A percentile compares a stretch with the other conserved stretches of the same genome.
These are phyloP conservation scores for Kuraishia ogatae DNA, from an alignment of 805 yeast species.

Conservation along the genomic window DNA sequence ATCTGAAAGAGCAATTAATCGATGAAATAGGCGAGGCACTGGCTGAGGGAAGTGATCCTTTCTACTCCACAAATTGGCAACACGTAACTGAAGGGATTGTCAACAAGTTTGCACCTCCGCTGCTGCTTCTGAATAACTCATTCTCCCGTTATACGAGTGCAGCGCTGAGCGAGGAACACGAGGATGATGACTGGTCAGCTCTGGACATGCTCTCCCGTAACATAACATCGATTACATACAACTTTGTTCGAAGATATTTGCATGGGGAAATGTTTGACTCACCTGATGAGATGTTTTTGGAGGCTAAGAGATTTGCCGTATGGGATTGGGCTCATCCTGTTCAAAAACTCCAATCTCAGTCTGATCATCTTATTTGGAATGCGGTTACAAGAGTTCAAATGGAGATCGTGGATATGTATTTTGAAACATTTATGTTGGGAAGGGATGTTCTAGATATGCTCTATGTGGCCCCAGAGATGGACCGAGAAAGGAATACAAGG, in stretches of 20 bases:
- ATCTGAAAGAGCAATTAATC: constrained; percentile 25
- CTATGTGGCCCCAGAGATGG: constrained; percentile 7
- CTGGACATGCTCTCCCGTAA: constrained; percentile 17
- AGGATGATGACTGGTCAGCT: not conserved
- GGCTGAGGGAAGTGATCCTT: constrained; percentile 26
- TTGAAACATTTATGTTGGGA: constrained; percentile 25
- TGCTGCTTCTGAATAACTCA: constrained; percentile 31
- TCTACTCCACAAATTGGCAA: constrained; percentile 46
- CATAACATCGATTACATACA: constrained; percentile 30
- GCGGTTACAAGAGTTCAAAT: constrained; percentile 32
- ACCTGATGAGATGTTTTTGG: constrained; percentile 9
- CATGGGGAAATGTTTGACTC: constrained; percentile 12
- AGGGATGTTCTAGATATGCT: constrained; percentile 15
- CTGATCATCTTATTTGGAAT: constrained; percentile 43
- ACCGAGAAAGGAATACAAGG: constrained; percentile 10
- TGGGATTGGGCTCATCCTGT: constrained; percentile 40
- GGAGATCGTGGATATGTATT: constrained; percentile 26
- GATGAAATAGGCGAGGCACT: constrained; percentile 23
- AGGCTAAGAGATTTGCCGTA: constrained; percentile 27
- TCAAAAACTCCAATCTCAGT: constrained; percentile 23
- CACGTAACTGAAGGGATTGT: constrained; percentile 37
- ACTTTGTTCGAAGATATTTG: constrained; percentile 36
- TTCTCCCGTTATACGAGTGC: constrained; percentile 13
- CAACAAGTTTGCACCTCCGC: constrained; percentile 43
- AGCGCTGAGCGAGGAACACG: not conserved